Conservation (phyloP, 2,329 filamentous ascomycete genomes). For the Claviceps sp. region DNA sequence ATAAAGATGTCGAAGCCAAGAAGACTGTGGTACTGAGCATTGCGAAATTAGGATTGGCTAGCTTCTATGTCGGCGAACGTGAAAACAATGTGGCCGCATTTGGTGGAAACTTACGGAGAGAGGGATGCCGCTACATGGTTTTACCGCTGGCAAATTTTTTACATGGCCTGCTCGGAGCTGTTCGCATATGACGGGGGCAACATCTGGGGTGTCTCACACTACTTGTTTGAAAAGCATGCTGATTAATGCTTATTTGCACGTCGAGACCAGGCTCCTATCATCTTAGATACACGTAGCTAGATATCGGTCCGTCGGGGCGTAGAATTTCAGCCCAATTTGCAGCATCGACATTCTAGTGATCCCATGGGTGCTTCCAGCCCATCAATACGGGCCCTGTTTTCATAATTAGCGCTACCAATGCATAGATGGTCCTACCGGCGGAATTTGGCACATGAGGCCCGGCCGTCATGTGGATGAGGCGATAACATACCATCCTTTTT, state of each 20-base stretch:
- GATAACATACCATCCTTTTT: constrained; percentile 68
- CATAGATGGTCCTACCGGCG: neutral
- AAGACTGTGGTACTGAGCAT: neutral
- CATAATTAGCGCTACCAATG: neutral
- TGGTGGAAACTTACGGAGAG: constrained; percentile 52
- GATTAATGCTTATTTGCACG: constrained; percentile 3
- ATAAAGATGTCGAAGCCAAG: neutral
- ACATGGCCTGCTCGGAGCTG: constrained; percentile 56
- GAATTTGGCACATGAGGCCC: neutral
- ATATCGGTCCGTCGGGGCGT: neutral
- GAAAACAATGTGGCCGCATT: constrained; percentile 46
- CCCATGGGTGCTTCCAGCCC: constrained; percentile 94
- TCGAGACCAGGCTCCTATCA: neutral
- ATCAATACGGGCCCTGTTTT: constrained; percentile 56
- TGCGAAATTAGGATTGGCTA: constrained; percentile 40
- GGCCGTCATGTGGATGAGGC: neutral
- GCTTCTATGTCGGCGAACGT: constrained; percentile 45
- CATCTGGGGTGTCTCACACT: constrained; percentile 54
- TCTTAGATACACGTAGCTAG: neutral
- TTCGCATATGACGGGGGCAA: constrained; percentile 54
- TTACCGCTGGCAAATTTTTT: constrained; percentile 59
- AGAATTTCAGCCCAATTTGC: too few relatives aligned
- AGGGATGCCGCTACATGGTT: constrained; percentile 48
- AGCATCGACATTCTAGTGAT: constrained; percentile 49
- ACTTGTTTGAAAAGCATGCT: constrained; percentile 48